Evolutionary conservation across 345 rosid genomes (phyloP).

Genomic region (Ceriops decandra): DNA sequence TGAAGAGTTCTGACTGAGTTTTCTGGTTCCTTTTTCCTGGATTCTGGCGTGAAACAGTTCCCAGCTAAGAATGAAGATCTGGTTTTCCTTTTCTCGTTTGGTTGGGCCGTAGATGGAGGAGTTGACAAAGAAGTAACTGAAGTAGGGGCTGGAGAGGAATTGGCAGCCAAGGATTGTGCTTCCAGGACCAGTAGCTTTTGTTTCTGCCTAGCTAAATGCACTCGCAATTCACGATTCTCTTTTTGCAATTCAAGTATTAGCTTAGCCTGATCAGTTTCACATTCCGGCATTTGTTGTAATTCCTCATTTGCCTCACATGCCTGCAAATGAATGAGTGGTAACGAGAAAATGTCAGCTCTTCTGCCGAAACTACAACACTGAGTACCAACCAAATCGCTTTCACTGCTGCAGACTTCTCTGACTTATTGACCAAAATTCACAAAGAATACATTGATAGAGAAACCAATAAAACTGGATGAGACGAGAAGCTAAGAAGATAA

Average conservation of each 20-base stretch:
- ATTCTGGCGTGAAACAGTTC: constrained; percentile 76
- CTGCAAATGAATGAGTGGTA: constrained; percentile 25
- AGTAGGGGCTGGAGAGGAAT: constrained; percentile 65
- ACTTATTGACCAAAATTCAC: no score
- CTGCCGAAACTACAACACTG: no score
- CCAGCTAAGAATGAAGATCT: constrained; percentile 67
- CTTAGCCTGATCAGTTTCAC: constrained; percentile 53
- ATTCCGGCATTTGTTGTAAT: constrained; percentile 43
- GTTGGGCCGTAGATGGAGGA: constrained; percentile 64
- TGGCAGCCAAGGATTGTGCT: constrained; percentile 67
- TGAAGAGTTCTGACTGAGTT: constrained; percentile 56
- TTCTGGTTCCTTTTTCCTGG: constrained; percentile 47
- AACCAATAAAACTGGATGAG: background rate
- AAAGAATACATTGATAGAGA: background rate
- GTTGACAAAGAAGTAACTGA: constrained; percentile 67
- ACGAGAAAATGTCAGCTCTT: background rate
- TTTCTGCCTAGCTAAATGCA: constrained; percentile 67
- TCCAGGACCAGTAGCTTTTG: constrained; percentile 65
- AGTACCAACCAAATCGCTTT: no score
- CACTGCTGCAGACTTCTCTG: no score
- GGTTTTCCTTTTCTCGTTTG: constrained; percentile 49
- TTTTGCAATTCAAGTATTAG: constrained; percentile 78
- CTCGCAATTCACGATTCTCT: constrained; percentile 78
- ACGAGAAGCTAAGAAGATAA: constrained; percentile 16
- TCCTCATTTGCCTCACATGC: constrained; percentile 54